Percentiles rank a stretch among this genome's conserved stretches.
These are phyloP conservation scores for Saxispiralis lemnorum DNA, from an alignment of 495 filamentous ascomycete genomes.

Conservation along the genomic window DNA sequence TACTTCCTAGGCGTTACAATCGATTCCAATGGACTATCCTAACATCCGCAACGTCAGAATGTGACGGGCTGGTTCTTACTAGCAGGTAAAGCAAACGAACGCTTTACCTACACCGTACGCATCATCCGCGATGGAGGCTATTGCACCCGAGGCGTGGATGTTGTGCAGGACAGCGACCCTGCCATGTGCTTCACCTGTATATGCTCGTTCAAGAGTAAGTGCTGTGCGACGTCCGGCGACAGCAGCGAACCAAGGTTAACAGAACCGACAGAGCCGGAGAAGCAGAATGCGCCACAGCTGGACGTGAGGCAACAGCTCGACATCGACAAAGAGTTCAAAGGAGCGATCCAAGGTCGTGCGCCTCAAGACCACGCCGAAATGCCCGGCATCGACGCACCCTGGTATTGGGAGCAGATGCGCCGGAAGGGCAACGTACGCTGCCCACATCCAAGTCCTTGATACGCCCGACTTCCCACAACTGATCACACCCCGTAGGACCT, in stretches of 20 bases:
- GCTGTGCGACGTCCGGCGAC: background rate
- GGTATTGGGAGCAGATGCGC: slow-evolving; percentile 18
- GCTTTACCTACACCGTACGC: slow-evolving; percentile 42
- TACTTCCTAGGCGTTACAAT: too few species aligned
- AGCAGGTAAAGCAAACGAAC: slow-evolving; percentile 32
- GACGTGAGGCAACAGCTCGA: slow-evolving; percentile 9
- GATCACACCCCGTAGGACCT: too few species aligned
- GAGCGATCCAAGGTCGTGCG: slow-evolving; percentile 24
- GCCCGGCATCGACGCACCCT: slow-evolving; percentile 32
- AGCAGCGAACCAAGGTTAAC: too few species aligned
- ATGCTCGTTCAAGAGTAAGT: slow-evolving; percentile 39
- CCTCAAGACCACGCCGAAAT: slow-evolving; percentile 25
- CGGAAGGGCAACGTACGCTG: too few species aligned
- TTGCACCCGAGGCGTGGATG: slow-evolving; percentile 41
- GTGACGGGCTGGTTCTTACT: slow-evolving; percentile 52
- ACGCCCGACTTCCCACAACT: too few species aligned
- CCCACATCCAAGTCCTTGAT: too few species aligned
- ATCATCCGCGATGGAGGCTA: slow-evolving; percentile 40
- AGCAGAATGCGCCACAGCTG: background rate
- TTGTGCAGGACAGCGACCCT: slow-evolving; percentile 31
- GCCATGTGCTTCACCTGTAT: slow-evolving; percentile 42
- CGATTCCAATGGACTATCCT: too few species aligned
- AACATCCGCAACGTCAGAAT: slow-evolving; percentile 26
- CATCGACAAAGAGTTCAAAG: slow-evolving; percentile 22
- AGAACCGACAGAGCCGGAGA: slow-evolving; percentile 4